Base-by-base conservation (phyloP, 1,284 basidiomycete genomes). In the Gymnopus androsaceus region DNA sequence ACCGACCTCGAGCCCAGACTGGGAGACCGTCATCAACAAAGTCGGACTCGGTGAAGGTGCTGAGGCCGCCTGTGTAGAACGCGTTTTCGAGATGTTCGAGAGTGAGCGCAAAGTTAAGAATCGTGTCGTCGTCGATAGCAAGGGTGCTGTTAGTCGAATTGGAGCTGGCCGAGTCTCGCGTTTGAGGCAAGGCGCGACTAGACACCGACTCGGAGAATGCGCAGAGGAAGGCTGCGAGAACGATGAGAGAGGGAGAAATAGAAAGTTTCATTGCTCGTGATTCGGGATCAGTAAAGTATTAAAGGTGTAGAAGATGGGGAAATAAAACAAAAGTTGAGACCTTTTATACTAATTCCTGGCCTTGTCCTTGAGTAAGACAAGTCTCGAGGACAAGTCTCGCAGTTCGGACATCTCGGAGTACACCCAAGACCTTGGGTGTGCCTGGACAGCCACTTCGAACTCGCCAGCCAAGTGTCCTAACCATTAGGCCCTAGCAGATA, bases 31-130 rank as follows among this genome's bases (percentile, higher is more conserved):
- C 80, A 1, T 67, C 51, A 11, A 58, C 60, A 68, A 85, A 86
- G 27, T 69, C 75, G 14, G 62, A 61, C 6, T 68, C 61, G 44
- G 69, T 61, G 63, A 73, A 80, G 63, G 73, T 71, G 2, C 52
- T 58, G 14, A 83, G 67, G 8, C 70, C 76, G 7, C 64, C 56
- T 1, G 51, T 51, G 64, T 76, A 75, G 64, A 77, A 77, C 0
- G 72, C 65, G 53, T 62, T 65, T 59, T 77, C 83, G 58, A 87
- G 75, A 67, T 86, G 77, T 70, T 87, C 84, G 31, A 87, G 75
- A 45, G 50, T 56, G 11, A 84, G 71, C 7, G 82, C 82, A 47
- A 77, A 82, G 64, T 81, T 75, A 57, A 82, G 71, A 57, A 81
- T 74, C 55, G 66, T 51, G 21, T 57, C 61, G 49, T 73, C 72